phyloP scores from a whole-genome alignment of 2,329 filamentous ascomycete species.

The Aspergillus luchuensis region DNA sequence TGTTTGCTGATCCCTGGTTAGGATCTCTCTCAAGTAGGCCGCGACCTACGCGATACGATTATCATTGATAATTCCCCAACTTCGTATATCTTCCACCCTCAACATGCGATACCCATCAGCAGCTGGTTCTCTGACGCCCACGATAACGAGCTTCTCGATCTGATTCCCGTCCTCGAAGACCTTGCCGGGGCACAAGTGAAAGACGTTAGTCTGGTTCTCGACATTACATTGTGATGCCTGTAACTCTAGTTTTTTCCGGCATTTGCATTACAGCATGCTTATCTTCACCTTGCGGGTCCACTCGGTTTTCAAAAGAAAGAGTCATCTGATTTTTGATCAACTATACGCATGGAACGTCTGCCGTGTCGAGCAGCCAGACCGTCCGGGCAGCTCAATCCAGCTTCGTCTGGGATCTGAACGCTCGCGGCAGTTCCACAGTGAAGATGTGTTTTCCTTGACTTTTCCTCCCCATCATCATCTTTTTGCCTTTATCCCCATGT shows the following conservation, averaged over 20 bases:
- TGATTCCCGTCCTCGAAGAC: conserved; percentile 98
- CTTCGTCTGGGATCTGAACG: neutral
- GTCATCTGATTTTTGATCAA: conserved; percentile 5
- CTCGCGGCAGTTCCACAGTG: conserved; percentile 1
- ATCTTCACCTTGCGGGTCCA: conserved; percentile 11
- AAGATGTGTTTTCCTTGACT: conserved; percentile 5
- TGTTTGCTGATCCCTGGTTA: conserved; percentile 33
- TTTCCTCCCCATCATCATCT: conserved; percentile 5
- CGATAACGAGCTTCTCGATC: conserved; percentile 95
- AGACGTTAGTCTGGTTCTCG: conserved; percentile 96
- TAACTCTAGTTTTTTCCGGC: conserved; percentile 32
- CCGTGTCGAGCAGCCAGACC: conserved; percentile 2
- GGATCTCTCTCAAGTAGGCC: conserved; percentile 94
- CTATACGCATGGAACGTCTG: conserved; percentile 1
- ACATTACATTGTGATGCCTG: conserved; percentile 68
- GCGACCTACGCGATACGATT: conserved; percentile 94
- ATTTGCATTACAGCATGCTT: conserved; percentile 33
- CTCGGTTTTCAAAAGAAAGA: conserved; percentile 18
- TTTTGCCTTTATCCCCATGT: conserved; percentile 5
- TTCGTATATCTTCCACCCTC: conserved; percentile 98
- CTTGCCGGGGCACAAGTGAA: conserved; percentile 83
- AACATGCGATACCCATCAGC: conserved; percentile 98
- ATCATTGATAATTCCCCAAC: conserved; percentile 99
- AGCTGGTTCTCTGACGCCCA: conserved; percentile 99
- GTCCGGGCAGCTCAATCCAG: neutral